A percentile compares a stretch with the other conserved stretches of the same genome.
Conservation (phyloP, 1,284 basidiomycete genomes). For the Chalciporus sp. region DNA sequence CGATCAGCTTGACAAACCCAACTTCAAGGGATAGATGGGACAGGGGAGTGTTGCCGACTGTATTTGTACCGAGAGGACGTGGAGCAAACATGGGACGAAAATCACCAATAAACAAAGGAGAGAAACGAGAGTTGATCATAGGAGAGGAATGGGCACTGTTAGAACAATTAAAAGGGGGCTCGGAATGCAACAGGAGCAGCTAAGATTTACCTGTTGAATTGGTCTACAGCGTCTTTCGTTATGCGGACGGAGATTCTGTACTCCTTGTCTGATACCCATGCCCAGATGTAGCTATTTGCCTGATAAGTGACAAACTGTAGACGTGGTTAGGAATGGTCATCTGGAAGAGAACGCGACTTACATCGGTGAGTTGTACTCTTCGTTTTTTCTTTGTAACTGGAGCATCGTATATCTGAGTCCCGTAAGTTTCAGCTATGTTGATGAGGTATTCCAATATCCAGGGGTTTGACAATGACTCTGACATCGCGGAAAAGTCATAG, state of each 20-base stretch:
- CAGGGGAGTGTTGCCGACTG: constrained; percentile 36
- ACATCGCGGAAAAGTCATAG: constrained; percentile 20
- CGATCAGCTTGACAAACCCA: constrained; percentile 41
- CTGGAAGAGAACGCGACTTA: constrained; percentile 22
- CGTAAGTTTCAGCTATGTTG: constrained; percentile 48
- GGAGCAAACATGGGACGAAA: constrained; percentile 52
- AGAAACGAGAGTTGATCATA: constrained; percentile 37
- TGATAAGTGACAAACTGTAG: constrained; percentile 40
- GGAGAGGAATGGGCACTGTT: constrained; percentile 16
- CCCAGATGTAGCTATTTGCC: constrained; percentile 47
- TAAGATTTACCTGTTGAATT: constrained; percentile 38
- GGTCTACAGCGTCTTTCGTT: constrained; percentile 38
- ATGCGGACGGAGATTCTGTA: constrained; percentile 42
- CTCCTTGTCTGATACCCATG: constrained; percentile 44
- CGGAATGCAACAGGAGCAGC: not conserved
- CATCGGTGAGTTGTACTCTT: constrained; percentile 59
- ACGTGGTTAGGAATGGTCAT: not conserved
- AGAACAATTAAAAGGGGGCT: not conserved
- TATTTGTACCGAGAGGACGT: constrained; percentile 42
- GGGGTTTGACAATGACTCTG: constrained; percentile 39
- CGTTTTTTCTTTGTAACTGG: constrained; percentile 38
- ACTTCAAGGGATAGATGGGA: constrained; percentile 53
- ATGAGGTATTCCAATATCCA: constrained; percentile 59
- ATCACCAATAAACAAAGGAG: constrained; percentile 40
- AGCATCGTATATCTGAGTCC: constrained; percentile 42